Evolutionary conservation across 345 rosid genomes (phyloP).

Genomic region (Pistacia integerrima): DNA sequence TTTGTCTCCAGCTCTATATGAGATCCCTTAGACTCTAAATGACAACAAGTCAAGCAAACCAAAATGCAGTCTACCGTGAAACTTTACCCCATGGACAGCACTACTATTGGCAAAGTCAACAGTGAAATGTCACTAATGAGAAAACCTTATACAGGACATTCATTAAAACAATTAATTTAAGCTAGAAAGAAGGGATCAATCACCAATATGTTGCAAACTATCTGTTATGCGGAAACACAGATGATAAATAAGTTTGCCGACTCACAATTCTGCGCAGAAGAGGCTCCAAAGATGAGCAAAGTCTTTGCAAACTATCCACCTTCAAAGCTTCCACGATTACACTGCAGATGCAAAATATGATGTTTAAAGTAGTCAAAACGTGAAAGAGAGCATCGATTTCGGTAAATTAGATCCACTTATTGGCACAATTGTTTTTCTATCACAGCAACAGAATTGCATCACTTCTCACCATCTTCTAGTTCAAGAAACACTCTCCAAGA

Average conservation of each 20-base stretch:
- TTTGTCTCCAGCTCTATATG: too few species aligned
- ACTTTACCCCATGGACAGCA: too few species aligned
- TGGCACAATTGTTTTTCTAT: too few species aligned
- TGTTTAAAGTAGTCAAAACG: slow-evolving; percentile 1
- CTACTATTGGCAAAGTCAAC: not conserved
- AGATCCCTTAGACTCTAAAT: too few species aligned
- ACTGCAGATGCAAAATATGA: slow-evolving; percentile 47
- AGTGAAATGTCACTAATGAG: not conserved
- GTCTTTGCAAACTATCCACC: slow-evolving; percentile 87
- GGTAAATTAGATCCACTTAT: not conserved
- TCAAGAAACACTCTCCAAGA: not conserved
- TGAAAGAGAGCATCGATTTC: slow-evolving; percentile 10
- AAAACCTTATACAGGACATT: not conserved
- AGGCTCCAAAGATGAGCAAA: slow-evolving; percentile 95
- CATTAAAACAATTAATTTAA: not conserved
- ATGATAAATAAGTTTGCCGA: slow-evolving; percentile 14
- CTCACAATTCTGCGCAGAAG: slow-evolving; percentile 89
- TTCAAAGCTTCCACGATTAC: slow-evolving; percentile 94
- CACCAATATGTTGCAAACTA: not conserved
- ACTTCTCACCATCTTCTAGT: not conserved
- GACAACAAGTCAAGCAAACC: too few species aligned
- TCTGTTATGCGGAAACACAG: not conserved
- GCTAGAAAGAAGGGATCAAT: not conserved
- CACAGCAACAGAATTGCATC: not conserved
- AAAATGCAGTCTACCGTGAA: too few species aligned